Percentiles rank a stretch among this genome's conserved stretches.
Evolutionary conservation across 73 alveolate species (phyloP).

Genomic region (Halteria grandinella): DNA sequence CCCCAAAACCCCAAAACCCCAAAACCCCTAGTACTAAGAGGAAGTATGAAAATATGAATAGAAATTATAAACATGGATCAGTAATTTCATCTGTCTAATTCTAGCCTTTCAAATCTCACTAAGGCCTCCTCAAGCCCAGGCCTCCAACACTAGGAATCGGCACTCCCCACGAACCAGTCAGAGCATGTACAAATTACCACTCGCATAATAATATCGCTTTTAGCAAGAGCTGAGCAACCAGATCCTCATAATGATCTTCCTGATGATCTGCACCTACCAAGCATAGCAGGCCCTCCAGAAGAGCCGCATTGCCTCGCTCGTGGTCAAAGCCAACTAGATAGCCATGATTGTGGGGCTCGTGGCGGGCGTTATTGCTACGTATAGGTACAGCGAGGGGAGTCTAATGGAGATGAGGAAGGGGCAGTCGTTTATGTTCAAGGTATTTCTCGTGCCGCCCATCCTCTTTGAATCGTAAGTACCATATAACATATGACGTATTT

Average conservation of each 20-base stretch:
- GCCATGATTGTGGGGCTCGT: slow-evolving; percentile 14
- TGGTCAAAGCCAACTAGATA: slow-evolving; percentile 13
- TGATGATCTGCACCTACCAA: slow-evolving; percentile 23
- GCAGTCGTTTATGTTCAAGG: slow-evolving; percentile 29
- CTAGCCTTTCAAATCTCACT: no score
- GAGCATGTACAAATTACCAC: slow-evolving; percentile 25
- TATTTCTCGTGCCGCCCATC: slow-evolving; percentile 30
- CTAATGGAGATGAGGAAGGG: slow-evolving; percentile 17
- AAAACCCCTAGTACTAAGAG: no score
- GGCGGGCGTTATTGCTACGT: slow-evolving; percentile 3
- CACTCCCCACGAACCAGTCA: no score
- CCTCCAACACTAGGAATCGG: no score
- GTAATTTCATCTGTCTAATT: no score
- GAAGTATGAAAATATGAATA: no score
- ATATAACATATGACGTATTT: background rate
- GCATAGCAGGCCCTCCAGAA: background rate
- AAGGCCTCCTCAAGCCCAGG: no score
- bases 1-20: no score
- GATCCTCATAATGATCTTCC: slow-evolving; percentile 16
- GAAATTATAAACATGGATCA: no score
- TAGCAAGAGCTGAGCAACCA: slow-evolving; percentile 35
- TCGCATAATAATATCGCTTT: background rate
- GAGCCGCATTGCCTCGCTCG: slow-evolving; percentile 22
- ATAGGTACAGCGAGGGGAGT: background rate
- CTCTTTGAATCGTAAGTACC: slow-evolving; percentile 15